phyloP scores from a whole-genome alignment of 2,329 filamentous ascomycete species.

The Trichoderma guizhouense region DNA sequence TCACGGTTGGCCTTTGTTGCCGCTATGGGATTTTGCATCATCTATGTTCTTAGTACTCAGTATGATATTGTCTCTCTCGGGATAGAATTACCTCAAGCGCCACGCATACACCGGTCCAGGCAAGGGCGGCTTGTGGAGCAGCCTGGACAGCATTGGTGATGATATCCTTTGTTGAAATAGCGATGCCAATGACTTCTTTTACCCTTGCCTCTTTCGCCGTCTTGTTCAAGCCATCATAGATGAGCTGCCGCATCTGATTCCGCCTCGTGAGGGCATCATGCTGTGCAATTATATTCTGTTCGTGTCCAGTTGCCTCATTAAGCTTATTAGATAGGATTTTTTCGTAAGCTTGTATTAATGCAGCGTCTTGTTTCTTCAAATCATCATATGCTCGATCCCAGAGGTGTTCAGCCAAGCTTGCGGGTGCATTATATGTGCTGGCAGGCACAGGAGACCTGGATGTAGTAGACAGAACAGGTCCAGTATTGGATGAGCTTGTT shows the following conservation, averaged over 20 bases:
- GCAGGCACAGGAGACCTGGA: too few species aligned
- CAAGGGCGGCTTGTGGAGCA: conserved; percentile 34
- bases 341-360: conserved; percentile 24
- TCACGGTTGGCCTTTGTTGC: conserved; percentile 30
- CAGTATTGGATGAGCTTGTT: not conserved
- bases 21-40: conserved; percentile 30
- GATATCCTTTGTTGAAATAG: not conserved
- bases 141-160: conserved; percentile 22
- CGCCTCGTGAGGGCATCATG: conserved; percentile 1
- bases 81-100: conserved; percentile 29
- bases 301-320: not conserved
- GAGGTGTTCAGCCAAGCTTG: not conserved
- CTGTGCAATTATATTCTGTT: conserved; percentile 9
- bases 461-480: too few species aligned
- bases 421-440: not conserved
- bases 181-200: conserved; percentile 26
- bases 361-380: conserved; percentile 20
- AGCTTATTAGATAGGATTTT: conserved; percentile 21
- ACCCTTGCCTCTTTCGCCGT: conserved; percentile 26
- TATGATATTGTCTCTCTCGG: not conserved
- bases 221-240: conserved; percentile 29
- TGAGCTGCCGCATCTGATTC: conserved; percentile 31
- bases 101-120: conserved; percentile 37
- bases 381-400: conserved; percentile 25
- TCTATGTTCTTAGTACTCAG: conserved; percentile 28